Evolutionary conservation across 768 basidiomycete genomes (phyloP).

Genomic region (Coprinopsis marcescibilis): DNA sequence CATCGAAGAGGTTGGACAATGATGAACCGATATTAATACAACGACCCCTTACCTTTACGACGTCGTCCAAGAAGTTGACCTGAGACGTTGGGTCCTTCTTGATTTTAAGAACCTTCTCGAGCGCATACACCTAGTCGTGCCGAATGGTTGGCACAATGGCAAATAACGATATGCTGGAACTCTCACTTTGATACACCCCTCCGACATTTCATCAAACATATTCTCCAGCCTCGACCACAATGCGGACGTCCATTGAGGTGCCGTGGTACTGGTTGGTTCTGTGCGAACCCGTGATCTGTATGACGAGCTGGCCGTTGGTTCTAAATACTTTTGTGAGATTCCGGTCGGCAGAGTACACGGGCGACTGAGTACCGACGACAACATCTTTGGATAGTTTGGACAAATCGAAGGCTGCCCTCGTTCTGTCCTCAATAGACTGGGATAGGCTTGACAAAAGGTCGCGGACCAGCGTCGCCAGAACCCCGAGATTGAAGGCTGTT

Average conservation of each 20-base stretch:
- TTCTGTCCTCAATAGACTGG: constrained; percentile 76
- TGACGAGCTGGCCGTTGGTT: constrained; percentile 17
- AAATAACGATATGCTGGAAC: neutral
- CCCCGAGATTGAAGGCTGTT: constrained; percentile 88
- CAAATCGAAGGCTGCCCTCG: constrained; percentile 81
- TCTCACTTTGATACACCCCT: constrained; percentile 83
- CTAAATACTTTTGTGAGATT: constrained; percentile 12
- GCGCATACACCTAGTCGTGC: constrained; percentile 95
- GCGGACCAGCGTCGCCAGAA: constrained; percentile 78
- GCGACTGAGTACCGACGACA: no score
- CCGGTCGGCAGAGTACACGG: no score
- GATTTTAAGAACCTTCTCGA: constrained; percentile 88
- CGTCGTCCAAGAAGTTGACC: constrained; percentile 82
- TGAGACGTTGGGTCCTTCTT: constrained; percentile 82
- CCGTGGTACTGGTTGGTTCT: constrained; percentile 84
- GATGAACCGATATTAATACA: neutral
- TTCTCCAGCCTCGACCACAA: constrained; percentile 78
- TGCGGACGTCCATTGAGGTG: constrained; percentile 78
- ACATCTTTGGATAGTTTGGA: constrained; percentile 83
- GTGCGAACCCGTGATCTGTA: constrained; percentile 86
- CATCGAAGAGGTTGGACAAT: neutral
- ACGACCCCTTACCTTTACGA: constrained; percentile 64
- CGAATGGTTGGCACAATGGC: no score
- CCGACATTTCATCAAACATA: constrained; percentile 85
- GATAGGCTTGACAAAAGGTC: constrained; percentile 74